Conservation (phyloP, 139 green algal species). For the Chlorella sp. region DNA sequence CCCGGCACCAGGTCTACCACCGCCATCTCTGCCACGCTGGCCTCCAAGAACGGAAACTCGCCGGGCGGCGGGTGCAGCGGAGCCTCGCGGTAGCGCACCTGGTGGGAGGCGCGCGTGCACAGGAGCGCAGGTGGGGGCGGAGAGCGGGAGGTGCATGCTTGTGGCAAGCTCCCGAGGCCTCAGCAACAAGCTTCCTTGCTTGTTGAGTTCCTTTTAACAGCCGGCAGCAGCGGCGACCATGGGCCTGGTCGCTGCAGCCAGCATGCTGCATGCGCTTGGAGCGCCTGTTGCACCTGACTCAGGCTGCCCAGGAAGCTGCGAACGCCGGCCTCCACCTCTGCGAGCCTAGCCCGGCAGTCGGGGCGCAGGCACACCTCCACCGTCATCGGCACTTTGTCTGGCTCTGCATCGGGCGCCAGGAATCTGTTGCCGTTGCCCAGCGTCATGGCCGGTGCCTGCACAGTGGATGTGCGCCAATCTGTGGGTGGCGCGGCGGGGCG, state of each 20-base stretch:
- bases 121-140: not conserved
- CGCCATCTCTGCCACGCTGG: slow-evolving; percentile 10
- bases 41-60: slow-evolving; percentile 31
- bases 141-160: not conserved
- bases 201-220: too few species aligned
- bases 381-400: not conserved
- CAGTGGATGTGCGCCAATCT: not conserved
- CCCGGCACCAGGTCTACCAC: slow-evolving; percentile 14
- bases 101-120: too few species aligned
- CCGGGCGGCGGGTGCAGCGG: slow-evolving; percentile 2
- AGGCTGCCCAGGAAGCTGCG: slow-evolving; percentile 14
- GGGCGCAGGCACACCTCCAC: slow-evolving; percentile 24
- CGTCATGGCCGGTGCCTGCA: not conserved
- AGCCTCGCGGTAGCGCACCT: slow-evolving; percentile 14
- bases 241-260: too few species aligned
- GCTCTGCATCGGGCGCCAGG: too few species aligned
- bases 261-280: too few species aligned
- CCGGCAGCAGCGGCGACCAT: too few species aligned
- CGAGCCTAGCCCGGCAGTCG: slow-evolving; percentile 13
- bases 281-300: too few species aligned
- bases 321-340: not conserved
- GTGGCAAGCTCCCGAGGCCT: too few species aligned
- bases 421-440: too few species aligned
- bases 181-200: too few species aligned
- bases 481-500: not conserved